Evolutionary conservation across 306 rosid genomes (phyloP), one percentile per base, ranked within the genome.

Genomic region (Casuarina cunninghamiana): DNA sequence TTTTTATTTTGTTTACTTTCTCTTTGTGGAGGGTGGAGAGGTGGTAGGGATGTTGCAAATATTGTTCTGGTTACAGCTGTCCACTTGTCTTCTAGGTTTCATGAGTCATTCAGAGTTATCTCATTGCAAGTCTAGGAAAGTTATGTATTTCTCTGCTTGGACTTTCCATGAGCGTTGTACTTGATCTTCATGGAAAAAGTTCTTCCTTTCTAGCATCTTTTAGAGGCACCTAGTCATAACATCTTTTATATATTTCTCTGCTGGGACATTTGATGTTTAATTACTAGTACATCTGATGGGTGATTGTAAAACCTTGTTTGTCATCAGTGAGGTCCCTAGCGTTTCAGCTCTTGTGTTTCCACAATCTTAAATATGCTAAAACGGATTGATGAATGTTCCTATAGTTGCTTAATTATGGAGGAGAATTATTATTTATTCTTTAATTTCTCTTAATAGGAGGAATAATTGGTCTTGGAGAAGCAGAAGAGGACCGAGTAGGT

Each of bases 391-490:
- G 50, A 41, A 66, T 62, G 21, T 62, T 48, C 26, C n/a, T 44
- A 53, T 72, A 57, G 50, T 12, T 26, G 19, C 44, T 65, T 54
- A 38, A 62, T 39, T 43, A 32, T 72, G 72, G 6, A 50, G 50
- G 44, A 44, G 5, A 43, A 54, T 51, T 26, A 53, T 53, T 37
- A 63, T 73, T 81, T 37, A 87, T 75, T 17, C 35, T 21, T 62
- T 70, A 81, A 77, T 57, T 72, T 58, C 71, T 82, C 44, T 77
- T 61, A 35, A 77, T 84, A 95, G 98, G 98, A 61, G 98, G 98
- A 86, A 95, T 95, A 83, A 92, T 95, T 49, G 98, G 98, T 68
- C 97, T 95, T 0, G 97, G 97, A 77, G 98, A 95, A 83, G 96
- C 97, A 26, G 98, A 89, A 78, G 98, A 88, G 70, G 98, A 95